Conservation (phyloP, 2,329 filamentous ascomycete genomes). For the Xylariaceae sp. region DNA sequence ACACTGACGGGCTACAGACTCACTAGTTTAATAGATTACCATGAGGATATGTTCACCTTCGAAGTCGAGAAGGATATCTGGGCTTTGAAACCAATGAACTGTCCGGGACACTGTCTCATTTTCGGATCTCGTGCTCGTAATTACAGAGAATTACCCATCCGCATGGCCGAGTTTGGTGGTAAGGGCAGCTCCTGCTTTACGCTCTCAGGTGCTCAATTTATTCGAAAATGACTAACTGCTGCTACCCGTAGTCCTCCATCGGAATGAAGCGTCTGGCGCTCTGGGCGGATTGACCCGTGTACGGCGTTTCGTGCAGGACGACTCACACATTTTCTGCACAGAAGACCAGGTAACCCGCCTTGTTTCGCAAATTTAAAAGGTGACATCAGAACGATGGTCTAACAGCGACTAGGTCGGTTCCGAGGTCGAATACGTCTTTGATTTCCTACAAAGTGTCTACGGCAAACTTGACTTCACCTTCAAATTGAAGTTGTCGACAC, state of each 20-base stretch:
- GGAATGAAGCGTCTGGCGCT: constrained; percentile 80
- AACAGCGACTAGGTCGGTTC: constrained; percentile 12
- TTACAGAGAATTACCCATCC: constrained; percentile 76
- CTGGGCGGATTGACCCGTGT: constrained; percentile 79
- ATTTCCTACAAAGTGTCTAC: constrained; percentile 66
- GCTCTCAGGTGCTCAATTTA: no score
- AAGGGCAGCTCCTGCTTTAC: neutral
- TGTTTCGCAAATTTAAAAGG: neutral
- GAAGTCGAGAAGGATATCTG: constrained; percentile 60
- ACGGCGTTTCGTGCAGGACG: constrained; percentile 83
- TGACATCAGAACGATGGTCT: neutral
- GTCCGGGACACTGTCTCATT: constrained; percentile 80
- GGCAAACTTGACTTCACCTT: constrained; percentile 84
- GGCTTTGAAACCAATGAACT: constrained; percentile 90
- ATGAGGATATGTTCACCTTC: constrained; percentile 72
- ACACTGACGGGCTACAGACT: neutral
- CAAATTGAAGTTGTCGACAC: constrained; percentile 39
- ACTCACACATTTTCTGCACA: constrained; percentile 85
- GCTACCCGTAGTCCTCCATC: constrained; percentile 57
- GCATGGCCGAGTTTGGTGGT: constrained; percentile 77
- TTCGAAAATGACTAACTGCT: neutral
- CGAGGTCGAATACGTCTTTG: constrained; percentile 54
- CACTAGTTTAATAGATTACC: constrained; percentile 52
- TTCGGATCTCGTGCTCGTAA: constrained; percentile 70
- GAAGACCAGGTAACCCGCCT: constrained; percentile 36